Conservation (phyloP, 164 flowering plant species). For the Umbilicus rupestris region DNA sequence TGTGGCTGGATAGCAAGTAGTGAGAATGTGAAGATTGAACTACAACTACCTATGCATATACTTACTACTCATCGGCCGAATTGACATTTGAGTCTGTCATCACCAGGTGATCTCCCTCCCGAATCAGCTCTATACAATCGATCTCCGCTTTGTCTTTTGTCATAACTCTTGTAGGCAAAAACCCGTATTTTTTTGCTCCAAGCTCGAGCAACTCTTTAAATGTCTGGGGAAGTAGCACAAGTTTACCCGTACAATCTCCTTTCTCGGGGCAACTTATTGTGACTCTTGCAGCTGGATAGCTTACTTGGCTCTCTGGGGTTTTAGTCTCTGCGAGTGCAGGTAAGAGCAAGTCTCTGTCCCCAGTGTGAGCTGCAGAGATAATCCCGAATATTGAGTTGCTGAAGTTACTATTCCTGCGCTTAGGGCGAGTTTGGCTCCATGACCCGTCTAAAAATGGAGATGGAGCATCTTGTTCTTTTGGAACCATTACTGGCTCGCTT, state of each 20-base stretch:
- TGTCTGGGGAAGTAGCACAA: slow-evolving; percentile 50
- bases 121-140: slow-evolving; percentile 52
- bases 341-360: slow-evolving; percentile 18
- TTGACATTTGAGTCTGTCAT: slow-evolving; percentile 6
- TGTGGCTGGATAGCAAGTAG: neutral
- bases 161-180: slow-evolving; percentile 30
- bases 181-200: slow-evolving; percentile 48
- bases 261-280: slow-evolving; percentile 49
- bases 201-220: slow-evolving; percentile 43
- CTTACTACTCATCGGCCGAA: neutral
- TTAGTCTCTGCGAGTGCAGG: slow-evolving; percentile 12
- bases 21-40: neutral
- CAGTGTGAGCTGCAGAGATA: slow-evolving; percentile 45
- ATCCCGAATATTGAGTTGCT: slow-evolving; percentile 77
- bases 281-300: slow-evolving; percentile 33
- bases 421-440: slow-evolving; percentile 15
- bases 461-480: slow-evolving; percentile 17
- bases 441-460: slow-evolving; percentile 11
- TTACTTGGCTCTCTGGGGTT: neutral
- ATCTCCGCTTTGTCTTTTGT: slow-evolving; percentile 54
- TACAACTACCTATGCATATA: neutral
- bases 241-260: slow-evolving; percentile 39
- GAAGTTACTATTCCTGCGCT: slow-evolving; percentile 46
- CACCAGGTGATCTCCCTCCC: slow-evolving; percentile 80
- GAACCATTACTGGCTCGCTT: slow-evolving; percentile 45